phyloP scores from a whole-genome alignment of 2,329 filamentous ascomycete species.

The Fusarium heterosporum region DNA sequence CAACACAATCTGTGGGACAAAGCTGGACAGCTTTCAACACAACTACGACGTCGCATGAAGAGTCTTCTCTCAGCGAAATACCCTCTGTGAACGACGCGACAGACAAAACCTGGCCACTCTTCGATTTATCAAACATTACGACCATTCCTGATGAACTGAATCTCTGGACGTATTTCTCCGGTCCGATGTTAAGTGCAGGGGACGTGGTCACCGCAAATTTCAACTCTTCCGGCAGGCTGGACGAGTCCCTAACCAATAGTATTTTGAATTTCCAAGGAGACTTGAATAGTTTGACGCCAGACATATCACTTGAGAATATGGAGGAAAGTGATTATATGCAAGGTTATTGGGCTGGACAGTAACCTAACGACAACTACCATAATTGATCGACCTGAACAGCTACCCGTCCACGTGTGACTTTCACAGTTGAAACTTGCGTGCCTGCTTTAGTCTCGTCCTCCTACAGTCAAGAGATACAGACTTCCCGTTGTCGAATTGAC shows the following conservation, averaged over 20 bases:
- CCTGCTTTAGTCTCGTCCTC: not conserved
- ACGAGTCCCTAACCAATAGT: conserved; percentile 2
- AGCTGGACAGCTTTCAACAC: not conserved
- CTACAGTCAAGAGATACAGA: conserved; percentile 10
- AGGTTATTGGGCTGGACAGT: not conserved
- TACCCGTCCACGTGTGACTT: too few species aligned
- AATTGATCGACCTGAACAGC: too few species aligned
- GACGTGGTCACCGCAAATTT: not conserved
- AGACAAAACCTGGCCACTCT: not conserved
- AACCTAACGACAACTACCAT: too few species aligned
- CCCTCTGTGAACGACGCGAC: not conserved
- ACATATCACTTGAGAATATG: not conserved
- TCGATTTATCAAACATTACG: not conserved
- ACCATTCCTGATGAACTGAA: not conserved
- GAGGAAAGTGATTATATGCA: not conserved
- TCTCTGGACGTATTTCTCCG: conserved; percentile 17
- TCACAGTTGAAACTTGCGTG: too few species aligned
- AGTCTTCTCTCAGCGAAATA: too few species aligned
- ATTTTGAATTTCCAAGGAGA: conserved; percentile 17
- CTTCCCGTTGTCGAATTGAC: conserved; percentile 28
- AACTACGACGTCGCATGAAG: not conserved
- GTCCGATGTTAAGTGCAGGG: conserved; percentile 3
- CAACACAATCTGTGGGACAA: fast-evolving
- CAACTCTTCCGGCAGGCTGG: not conserved
- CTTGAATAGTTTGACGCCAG: not conserved